Evolutionary conservation across 768 basidiomycete genomes (phyloP).

Genomic region (Tulasnella sp.): DNA sequence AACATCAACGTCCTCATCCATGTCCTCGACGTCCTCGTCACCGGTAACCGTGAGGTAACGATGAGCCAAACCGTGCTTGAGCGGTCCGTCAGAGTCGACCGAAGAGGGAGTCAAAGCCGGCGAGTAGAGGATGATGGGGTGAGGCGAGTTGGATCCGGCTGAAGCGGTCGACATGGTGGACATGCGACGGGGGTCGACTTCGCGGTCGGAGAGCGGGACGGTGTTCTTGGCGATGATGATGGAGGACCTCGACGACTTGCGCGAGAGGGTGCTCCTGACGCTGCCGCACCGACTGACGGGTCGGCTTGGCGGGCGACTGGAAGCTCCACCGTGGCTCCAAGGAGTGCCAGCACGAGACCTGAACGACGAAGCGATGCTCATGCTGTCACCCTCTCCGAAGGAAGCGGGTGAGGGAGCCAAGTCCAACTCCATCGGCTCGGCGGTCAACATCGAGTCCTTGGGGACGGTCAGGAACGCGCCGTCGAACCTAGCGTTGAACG

Average conservation of each 20-base stretch:
- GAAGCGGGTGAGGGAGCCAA: slow-evolving; percentile 7
- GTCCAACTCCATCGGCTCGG: background rate
- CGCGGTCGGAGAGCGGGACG: background rate
- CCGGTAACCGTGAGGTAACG: slow-evolving; percentile 7
- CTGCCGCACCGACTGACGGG: background rate
- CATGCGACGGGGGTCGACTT: background rate
- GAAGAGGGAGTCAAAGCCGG: slow-evolving; percentile 18
- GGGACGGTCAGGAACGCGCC: slow-evolving; percentile 8
- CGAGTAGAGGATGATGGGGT: slow-evolving; percentile 24
- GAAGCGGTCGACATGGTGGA: slow-evolving; percentile 5
- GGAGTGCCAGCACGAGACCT: slow-evolving; percentile 2
- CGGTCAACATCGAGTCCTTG: slow-evolving; percentile 13
- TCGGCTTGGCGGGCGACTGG: background rate
- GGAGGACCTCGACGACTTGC: slow-evolving; percentile 12
- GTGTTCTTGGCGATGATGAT: slow-evolving; percentile 16
- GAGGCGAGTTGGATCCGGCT: background rate
- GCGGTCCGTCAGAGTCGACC: slow-evolving; percentile 18
- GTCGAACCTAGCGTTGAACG: background rate
- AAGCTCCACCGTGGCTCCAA: background rate
- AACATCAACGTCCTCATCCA: background rate
- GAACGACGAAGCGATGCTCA: slow-evolving; percentile 1
- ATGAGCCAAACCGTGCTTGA: slow-evolving; percentile 26
- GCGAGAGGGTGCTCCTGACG: slow-evolving; percentile 13
- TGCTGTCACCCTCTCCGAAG: background rate
- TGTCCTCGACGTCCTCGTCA: background rate